Base-by-base conservation (phyloP, 2,329 filamentous ascomycete genomes). In the Cladosporium halotolerans region DNA sequence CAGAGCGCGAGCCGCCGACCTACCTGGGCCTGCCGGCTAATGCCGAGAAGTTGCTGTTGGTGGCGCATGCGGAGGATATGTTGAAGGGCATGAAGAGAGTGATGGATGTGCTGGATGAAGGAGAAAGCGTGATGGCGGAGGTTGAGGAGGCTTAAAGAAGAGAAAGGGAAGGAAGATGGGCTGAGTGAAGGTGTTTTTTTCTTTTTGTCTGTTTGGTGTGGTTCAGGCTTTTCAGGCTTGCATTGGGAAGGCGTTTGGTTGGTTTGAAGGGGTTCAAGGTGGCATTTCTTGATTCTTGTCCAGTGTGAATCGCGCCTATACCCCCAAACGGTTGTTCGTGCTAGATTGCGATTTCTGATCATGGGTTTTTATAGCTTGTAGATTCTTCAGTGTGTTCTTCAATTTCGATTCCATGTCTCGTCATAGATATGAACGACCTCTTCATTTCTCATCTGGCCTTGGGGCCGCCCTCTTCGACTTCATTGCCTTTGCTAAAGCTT, bases 1-100 rank as follows among this genome's bases (percentile, higher is more conserved):
- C 93, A 0, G 93, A 99, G 78, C 84, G 93, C 63, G 93, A 99
- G 71, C 95, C 95, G 28, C 93, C 93, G 4, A 96, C 90, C 1
- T 99, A 96, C 68, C 78, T 99, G 13, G 95, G 93, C 18, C 73
- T 99, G 61, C 93, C 93, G 34, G 89, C 89, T 28, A 96, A 99
- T 69, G 93, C 93, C 16, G 93, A 99, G 82, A 99, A 97, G 73
- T 69, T 99, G 67, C 72, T 99, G 63, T 79, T 99, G 32, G 88
- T 96, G 11, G 91, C 89, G 2, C 84, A 96, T 65, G 95, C 92
- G 41, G 81, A 82, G 66, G 88, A 85, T 64, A 84, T 96, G 80
- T 84, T 96, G 63, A 80, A 79, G 58, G 91, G 96, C 70, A 64
- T 97, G 69, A 84, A 85, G 66, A 88, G 85, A 70, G 88, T 99